Percentiles rank a stretch among this genome's conserved stretches.
phyloP scores from a whole-genome alignment of 345 rosid genomes.

The Linum usitatissimum region DNA sequence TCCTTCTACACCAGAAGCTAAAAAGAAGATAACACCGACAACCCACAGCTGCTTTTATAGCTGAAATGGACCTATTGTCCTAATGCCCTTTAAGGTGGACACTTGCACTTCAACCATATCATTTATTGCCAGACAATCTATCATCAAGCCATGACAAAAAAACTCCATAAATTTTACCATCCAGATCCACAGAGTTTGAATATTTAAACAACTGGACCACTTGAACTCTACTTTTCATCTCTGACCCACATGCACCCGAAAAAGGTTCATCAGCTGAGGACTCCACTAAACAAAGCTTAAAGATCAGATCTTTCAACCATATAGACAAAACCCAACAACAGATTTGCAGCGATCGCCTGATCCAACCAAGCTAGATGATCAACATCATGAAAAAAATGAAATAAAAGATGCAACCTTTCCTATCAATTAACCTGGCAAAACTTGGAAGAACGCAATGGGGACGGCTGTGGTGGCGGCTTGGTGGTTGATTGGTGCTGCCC shows the following conservation, averaged over 20 bases:
- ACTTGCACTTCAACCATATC: not conserved
- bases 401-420: slow-evolving; percentile 2
- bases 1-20: not conserved
- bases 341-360: not conserved
- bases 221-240: not conserved
- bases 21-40: not conserved
- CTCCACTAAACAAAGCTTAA: not conserved
- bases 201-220: not conserved
- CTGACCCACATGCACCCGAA: not conserved
- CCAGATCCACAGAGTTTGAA: not conserved
- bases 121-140: not conserved
- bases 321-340: not conserved
- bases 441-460: slow-evolving; percentile 79
- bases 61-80: not conserved
- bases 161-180: not conserved
- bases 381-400: not conserved
- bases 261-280: not conserved
- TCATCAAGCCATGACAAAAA: not conserved
- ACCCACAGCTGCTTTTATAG: not conserved
- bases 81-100: not conserved
- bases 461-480: slow-evolving; percentile 81
- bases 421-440: slow-evolving; percentile 54
- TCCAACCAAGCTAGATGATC: not conserved
- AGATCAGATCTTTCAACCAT: not conserved
- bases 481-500: slow-evolving; percentile 43